phyloP scores from a whole-genome alignment of 164 flowering plant genomes.

The Amborella trichopoda region DNA sequence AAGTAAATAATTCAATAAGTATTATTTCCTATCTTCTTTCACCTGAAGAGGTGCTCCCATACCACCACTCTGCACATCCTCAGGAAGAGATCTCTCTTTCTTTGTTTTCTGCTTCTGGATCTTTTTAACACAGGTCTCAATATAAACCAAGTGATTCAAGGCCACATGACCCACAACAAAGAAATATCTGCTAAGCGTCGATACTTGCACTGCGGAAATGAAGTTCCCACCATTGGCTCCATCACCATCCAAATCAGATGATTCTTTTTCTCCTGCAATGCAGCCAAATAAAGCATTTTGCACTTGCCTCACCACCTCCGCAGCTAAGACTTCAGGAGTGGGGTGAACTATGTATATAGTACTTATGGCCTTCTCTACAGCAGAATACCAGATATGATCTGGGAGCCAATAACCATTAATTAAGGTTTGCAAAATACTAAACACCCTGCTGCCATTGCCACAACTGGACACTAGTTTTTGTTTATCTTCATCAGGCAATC shows the following conservation, averaged over 20 bases:
- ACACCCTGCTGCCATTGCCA: constrained; percentile 57
- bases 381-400: constrained; percentile 78
- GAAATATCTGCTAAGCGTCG: constrained; percentile 67
- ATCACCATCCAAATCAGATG: constrained; percentile 20
- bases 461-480: constrained; percentile 42
- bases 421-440: constrained; percentile 59
- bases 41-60: constrained; percentile 31
- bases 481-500: constrained; percentile 74
- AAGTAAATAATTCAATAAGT: too few species aligned
- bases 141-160: constrained; percentile 80
- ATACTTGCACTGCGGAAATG: constrained; percentile 43
- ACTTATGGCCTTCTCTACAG: constrained; percentile 81
- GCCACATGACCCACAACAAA: constrained; percentile 79
- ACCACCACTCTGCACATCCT: constrained; percentile 14
- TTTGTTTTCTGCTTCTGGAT: constrained; percentile 65
- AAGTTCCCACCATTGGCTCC: constrained; percentile 7
- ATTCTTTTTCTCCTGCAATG: constrained; percentile 11
- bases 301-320: constrained; percentile 56
- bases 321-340: constrained; percentile 72
- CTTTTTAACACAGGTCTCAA: constrained; percentile 68
- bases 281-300: constrained; percentile 42
- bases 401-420: constrained; percentile 71
- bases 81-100: constrained; percentile 27
- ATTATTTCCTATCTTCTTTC: too few species aligned
- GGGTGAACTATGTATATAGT: constrained; percentile 79